Evolutionary conservation across 495 filamentous ascomycete genomes (phyloP), one percentile per base, ranked within the genome.

Genomic region (Xylaria telfairii): DNA sequence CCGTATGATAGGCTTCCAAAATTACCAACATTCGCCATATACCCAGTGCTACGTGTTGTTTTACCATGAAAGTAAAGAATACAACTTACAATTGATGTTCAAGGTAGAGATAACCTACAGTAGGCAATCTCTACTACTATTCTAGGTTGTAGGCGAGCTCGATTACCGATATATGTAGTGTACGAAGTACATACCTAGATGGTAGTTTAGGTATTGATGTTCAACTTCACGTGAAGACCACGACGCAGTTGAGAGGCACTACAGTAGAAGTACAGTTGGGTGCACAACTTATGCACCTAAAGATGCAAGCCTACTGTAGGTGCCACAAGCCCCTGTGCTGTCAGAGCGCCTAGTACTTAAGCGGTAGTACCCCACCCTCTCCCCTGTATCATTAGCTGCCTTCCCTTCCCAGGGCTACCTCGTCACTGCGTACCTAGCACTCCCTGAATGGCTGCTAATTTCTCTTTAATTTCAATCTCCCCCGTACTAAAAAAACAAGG

Each of bases 401-500:
- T 60, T 26, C 34, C 51, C 63, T 47, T 21, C 46, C 63, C 46
- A 53, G 63, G 13, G 30, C 44, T 66, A 12, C 28, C 32, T 53
- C 28, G 54, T 41, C 46, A 37, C 28, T 39, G 44, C 46, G 65
- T 59, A 68, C 53, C 65, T 44, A 34, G n/a, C 49, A 66, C 73
- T 41, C 57, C 72, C 74, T 76, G 75, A 77, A 75, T 77, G 74
- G 74, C 76, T 73, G 76, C 74, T 67, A 70, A 70, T 70, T 54
- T 72, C 72, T 78, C 70, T 67, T 71, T 78, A 78, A 77, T 78
- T 79, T 76, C 61, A 70, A 47, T 70, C 71, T 75, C 74, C 66
- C 47, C 73, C 72, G 70, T 79, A 77, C 75, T 79, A 74, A 76
- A 77, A 73, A 77, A 79, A 74, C 77, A 77, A 77, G 77, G 77